phyloP scores from a whole-genome alignment of 1,284 basidiomycete species.

The Sphagnurus paluster region DNA sequence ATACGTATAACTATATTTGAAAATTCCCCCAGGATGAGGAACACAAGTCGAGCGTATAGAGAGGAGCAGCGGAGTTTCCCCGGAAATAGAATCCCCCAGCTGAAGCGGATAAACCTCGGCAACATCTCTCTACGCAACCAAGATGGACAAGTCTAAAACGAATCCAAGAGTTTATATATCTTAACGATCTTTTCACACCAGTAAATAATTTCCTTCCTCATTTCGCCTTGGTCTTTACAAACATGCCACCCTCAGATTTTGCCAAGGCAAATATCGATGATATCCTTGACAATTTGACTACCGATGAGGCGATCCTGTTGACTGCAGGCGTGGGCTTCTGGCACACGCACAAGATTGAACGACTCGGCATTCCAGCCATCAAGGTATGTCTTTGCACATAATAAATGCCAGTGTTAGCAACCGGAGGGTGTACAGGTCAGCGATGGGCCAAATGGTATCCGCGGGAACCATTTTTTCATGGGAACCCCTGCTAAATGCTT shows the following conservation, averaged over 20 bases:
- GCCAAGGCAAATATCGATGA: constrained; percentile 60
- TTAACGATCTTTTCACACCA: no score
- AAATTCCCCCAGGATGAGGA: no score
- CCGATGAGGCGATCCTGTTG: constrained; percentile 69
- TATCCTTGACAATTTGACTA: constrained; percentile 64
- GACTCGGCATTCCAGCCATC: constrained; percentile 69
- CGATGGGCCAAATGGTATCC: constrained; percentile 70
- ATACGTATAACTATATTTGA: no score
- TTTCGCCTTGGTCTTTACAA: constrained; percentile 1
- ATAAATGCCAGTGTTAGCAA: background rate
- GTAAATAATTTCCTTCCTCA: background rate
- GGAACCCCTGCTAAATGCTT: constrained; percentile 63
- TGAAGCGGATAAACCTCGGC: constrained; percentile 3
- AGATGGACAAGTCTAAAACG: background rate
- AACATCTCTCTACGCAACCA: background rate
- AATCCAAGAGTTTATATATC: constrained; percentile 11
- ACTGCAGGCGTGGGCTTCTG: constrained; percentile 76
- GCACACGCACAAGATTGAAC: constrained; percentile 67
- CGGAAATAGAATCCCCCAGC: background rate
- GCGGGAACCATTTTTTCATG: constrained; percentile 67
- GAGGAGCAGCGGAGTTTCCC: background rate
- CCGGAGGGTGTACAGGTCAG: constrained; percentile 47
- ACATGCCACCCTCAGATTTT: constrained; percentile 70
- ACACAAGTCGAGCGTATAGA: no score
- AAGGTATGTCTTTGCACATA: constrained; percentile 47